Evolutionary conservation across 345 rosid species (phyloP), one percentile per base, ranked within the genome.

Genomic region (Citrus sp.): DNA sequence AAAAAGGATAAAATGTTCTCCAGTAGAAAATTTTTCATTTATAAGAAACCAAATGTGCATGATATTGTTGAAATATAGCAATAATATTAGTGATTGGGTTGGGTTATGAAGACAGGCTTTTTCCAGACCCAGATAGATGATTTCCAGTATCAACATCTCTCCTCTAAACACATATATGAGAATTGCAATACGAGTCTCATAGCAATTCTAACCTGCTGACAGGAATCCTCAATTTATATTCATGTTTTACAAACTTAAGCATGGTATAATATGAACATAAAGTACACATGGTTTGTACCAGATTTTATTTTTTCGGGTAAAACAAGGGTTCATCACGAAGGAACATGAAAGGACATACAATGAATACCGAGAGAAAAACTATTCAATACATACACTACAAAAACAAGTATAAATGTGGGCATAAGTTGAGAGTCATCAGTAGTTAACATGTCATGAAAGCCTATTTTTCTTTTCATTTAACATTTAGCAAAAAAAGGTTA

Each of bases 141-240:
- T 73, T 12, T 76, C 80, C 87, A 78, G 84, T 81, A 82, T 80
- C 85, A 71, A 78, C 64, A 68, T 75, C 72, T 74, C 75, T 80
- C 76, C 81, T 73, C 78, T 67, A 85, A 78, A 80, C 78, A 82
- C 80, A 82, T 46, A 65, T 81, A 78, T 77, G 80, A 82, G 54
- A 64, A 63, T 58, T 74, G 81, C 80, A 78, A 78, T 69, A 80
- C 59, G 67, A 63, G 6, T 70, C 72, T 77, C 67, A 63, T 59
- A 76, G 77, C 79, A 76, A 81, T 72, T 79, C 74, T 80, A 82
- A 83, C 82, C 88, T 83, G 82, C 76, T 72, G 79, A 81, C 72
- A 78, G 72, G 16, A 85, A 78, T 76, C 82, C 81, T 85, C 51
- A 21, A 40, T 65, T 51, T 46, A 72, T 59, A 82, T 75, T 79